Evolutionary conservation across 768 basidiomycete genomes (phyloP), one percentile per base, ranked within the genome.

Genomic region (Mycena indigotica): DNA sequence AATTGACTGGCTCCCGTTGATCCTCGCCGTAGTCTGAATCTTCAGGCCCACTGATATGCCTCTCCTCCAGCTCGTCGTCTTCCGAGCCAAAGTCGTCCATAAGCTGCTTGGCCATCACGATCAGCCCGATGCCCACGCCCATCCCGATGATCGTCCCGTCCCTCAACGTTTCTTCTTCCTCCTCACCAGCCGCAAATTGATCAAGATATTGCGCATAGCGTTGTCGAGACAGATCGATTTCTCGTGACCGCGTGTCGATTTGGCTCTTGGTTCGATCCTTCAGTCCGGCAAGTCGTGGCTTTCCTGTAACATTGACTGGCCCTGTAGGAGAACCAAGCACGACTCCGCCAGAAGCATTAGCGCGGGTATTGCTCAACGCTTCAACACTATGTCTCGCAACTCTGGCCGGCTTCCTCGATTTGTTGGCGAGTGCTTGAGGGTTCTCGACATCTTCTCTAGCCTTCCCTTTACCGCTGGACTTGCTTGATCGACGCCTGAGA

Each of bases 341-440:
- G 46, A 48, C 46, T 13, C 46, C 46, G 46, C 46, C 46, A 48
- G 25, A 48, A 12, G 46, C 46, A 24, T 6, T 12, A 13, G 19
- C 46, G 46, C 46, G 46, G 21, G 32, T 35, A n/a, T 48, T 48
- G 5, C 46, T 26, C 12, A 48, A 21, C 25, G 46, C 46, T n/a
- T 48, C 46, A n/a, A 48, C 46, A 48, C 46, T 48, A n/a, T 48
- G 46, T 48, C 46, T 24, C 8, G 46, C 46, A 26, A 26, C 46
- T 12, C 25, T 48, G 24, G 46, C 25, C 4, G 6, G 46, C 21
- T 21, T 21, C 41, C 6, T 45, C n/a, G n/a, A n/a, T n/a, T n/a
- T n/a, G n/a, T n/a, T n/a, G n/a, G n/a, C n/a, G n/a, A n/a, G n/a
- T n/a, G n/a, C n/a, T n/a, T n/a, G n/a, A n/a, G n/a, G n/a, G n/a